These are phyloP conservation scores for Collybia nuda DNA, from an alignment of 768 basidiomycete genomes.

Conservation along the genomic window DNA sequence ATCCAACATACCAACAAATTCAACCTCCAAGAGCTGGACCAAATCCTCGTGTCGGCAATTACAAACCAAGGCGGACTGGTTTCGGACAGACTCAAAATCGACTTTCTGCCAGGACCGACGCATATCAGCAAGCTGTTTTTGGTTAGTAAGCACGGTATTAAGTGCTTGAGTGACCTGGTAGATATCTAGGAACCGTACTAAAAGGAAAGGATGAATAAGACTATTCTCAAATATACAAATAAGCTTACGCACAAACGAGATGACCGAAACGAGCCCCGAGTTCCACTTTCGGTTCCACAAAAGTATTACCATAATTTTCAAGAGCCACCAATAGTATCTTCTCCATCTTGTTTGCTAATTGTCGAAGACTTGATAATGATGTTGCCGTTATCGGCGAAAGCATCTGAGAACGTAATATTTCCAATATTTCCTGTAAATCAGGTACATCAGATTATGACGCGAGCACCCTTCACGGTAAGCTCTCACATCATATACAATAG, in stretches of 20 bases:
- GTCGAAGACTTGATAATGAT: constrained; percentile 70
- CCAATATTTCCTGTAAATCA: constrained; percentile 73
- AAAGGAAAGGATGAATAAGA: constrained; percentile 11
- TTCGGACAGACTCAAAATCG: constrained; percentile 88
- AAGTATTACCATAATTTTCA: constrained; percentile 82
- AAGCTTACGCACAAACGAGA: constrained; percentile 68
- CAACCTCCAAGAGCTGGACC: constrained; percentile 80
- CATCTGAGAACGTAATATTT: constrained; percentile 83
- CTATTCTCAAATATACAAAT: neutral
- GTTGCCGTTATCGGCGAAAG: constrained; percentile 70
- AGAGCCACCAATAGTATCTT: constrained; percentile 81
- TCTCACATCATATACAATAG: constrained; percentile 87
- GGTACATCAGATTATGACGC: neutral
- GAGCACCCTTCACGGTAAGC: neutral
- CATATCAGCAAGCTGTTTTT: constrained; percentile 84
- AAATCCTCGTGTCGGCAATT: constrained; percentile 91
- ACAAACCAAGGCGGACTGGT: constrained; percentile 91
- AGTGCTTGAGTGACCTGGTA: constrained; percentile 91
- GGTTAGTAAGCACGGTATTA: constrained; percentile 84
- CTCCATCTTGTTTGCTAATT: constrained; percentile 89
- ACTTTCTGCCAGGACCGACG: constrained; percentile 85
- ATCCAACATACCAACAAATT: constrained; percentile 79
- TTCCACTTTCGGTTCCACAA: constrained; percentile 90
- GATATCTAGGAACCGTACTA: constrained; percentile 89
- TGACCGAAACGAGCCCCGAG: constrained; percentile 89